Conservation (phyloP, 768 basidiomycete genomes). For the Cyclocybe aegerita region DNA sequence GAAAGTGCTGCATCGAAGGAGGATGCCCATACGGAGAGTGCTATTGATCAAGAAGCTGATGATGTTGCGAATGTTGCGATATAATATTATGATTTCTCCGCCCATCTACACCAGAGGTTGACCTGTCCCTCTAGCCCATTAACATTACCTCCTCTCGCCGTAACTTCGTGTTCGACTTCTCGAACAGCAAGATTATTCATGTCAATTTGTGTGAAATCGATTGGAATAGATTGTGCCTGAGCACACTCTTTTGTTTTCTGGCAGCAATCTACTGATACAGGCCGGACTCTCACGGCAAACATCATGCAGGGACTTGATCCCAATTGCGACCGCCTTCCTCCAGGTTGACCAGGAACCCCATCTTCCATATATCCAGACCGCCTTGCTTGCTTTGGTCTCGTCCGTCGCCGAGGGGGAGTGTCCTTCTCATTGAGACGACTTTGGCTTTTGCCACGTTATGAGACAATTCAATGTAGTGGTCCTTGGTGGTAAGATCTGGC, state of each 20-base stretch:
- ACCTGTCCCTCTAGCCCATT: too few species aligned
- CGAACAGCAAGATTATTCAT: too few species aligned
- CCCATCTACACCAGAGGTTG: too few species aligned
- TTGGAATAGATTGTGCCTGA: too few species aligned
- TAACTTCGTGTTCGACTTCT: too few species aligned
- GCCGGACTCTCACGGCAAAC: slow-evolving; percentile 24
- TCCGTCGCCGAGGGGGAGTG: background rate
- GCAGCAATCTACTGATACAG: slow-evolving; percentile 6
- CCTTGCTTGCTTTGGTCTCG: background rate
- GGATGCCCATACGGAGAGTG: slow-evolving; percentile 12
- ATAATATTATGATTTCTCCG: background rate
- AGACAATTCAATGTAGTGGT: slow-evolving; percentile 77
- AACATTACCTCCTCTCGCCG: too few species aligned
- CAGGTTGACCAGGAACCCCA: slow-evolving; percentile 4
- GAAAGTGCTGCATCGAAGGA: slow-evolving; percentile 24
- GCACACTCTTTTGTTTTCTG: background rate
- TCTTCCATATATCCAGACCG: background rate
- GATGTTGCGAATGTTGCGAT: slow-evolving; percentile 10
- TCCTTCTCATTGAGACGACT: background rate
- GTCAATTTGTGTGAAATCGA: too few species aligned
- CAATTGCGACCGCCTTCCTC: slow-evolving; percentile 9
- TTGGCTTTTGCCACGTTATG: slow-evolving; percentile 35
- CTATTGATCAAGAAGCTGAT: slow-evolving; percentile 13
- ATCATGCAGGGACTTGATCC: slow-evolving; percentile 16
- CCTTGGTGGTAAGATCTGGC: slow-evolving; percentile 60